A percentile compares a stretch with the other conserved stretches of the same genome.
Conservation (phyloP, 257 asterid species). For the Solanum rostratum region DNA sequence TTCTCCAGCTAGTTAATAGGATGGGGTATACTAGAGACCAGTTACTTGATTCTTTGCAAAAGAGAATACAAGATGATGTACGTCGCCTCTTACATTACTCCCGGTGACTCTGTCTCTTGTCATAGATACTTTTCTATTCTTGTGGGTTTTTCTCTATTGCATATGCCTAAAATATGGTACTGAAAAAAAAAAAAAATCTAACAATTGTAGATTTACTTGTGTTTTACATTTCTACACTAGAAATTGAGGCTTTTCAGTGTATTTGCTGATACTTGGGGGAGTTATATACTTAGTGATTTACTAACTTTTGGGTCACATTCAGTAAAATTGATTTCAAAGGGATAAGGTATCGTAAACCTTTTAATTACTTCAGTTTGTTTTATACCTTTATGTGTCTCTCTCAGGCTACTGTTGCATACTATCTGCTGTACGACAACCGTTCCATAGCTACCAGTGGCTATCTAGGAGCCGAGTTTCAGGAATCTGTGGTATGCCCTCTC, state of each 20-base stretch:
- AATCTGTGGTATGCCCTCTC: conserved; percentile 49
- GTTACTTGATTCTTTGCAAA: conserved; percentile 71
- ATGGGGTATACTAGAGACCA: conserved; percentile 70
- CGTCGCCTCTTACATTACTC: conserved; percentile 1
- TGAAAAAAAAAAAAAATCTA: background rate
- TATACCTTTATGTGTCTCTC: background rate
- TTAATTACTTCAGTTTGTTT: conserved; percentile 6
- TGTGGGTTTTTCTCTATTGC: background rate
- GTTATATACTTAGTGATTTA: background rate
- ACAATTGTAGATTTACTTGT: background rate
- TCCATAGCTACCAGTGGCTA: conserved; percentile 65
- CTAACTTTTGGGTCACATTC: background rate
- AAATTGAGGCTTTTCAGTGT: background rate
- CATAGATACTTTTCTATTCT: background rate
- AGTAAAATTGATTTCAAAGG: background rate
- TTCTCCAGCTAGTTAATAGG: conserved; percentile 60
- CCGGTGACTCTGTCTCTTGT: background rate
- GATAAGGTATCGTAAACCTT: background rate
- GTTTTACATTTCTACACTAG: background rate
- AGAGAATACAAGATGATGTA: conserved; percentile 83
- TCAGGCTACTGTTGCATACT: conserved; percentile 94
- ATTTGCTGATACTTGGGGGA: background rate
- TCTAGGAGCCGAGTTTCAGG: conserved; percentile 69
- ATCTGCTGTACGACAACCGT: conserved; percentile 64
- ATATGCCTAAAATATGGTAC: background rate